These are phyloP conservation scores for Neurospora sp. DNA, from an alignment of 495 filamentous ascomycete genomes.

Conservation along the genomic window DNA sequence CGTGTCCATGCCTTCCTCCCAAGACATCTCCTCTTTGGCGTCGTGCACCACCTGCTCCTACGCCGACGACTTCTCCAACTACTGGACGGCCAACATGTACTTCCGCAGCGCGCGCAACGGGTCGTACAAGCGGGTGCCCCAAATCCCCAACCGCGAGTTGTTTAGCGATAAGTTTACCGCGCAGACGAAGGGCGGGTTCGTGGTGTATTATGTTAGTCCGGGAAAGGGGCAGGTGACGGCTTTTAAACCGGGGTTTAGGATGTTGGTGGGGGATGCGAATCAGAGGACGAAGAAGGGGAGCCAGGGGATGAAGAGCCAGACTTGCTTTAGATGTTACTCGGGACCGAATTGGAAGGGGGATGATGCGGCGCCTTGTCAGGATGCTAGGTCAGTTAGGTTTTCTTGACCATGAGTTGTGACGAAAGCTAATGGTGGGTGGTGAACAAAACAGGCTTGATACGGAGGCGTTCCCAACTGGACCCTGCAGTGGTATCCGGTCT, in stretches of 20 bases:
- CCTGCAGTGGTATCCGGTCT: slow-evolving; percentile 29
- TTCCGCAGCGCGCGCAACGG: slow-evolving; percentile 33
- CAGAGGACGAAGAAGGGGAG: slow-evolving; percentile 16
- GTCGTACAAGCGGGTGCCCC: slow-evolving; percentile 30
- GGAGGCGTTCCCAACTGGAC: slow-evolving; percentile 15
- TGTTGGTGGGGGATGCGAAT: slow-evolving; percentile 28
- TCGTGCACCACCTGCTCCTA: slow-evolving; percentile 30
- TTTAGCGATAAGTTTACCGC: slow-evolving; percentile 31
- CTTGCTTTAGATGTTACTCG: slow-evolving; percentile 33
- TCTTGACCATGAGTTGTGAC: no score
- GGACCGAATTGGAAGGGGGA: slow-evolving; percentile 29
- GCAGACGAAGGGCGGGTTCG: slow-evolving; percentile 30
- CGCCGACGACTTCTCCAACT: slow-evolving; percentile 32
- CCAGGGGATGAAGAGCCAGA: slow-evolving; percentile 16
- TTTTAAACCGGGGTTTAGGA: slow-evolving; percentile 35
- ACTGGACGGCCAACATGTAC: slow-evolving; percentile 36
- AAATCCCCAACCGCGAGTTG: slow-evolving; percentile 24
- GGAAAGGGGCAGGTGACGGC: slow-evolving; percentile 26
- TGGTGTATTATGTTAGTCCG: slow-evolving; percentile 33
- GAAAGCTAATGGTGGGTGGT: no score
- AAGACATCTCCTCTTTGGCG: slow-evolving; percentile 18
- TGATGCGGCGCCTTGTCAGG: slow-evolving; percentile 26
- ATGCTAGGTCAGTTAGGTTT: slow-evolving; percentile 5
- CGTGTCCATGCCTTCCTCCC: slow-evolving; percentile 14
- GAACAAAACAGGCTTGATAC: slow-evolving; percentile 13